Percentiles rank a stretch among this genome's conserved stretches.
Evolutionary conservation across 179 eudicot genomes (phyloP).

Genomic region (Heliamphora pulchella): DNA sequence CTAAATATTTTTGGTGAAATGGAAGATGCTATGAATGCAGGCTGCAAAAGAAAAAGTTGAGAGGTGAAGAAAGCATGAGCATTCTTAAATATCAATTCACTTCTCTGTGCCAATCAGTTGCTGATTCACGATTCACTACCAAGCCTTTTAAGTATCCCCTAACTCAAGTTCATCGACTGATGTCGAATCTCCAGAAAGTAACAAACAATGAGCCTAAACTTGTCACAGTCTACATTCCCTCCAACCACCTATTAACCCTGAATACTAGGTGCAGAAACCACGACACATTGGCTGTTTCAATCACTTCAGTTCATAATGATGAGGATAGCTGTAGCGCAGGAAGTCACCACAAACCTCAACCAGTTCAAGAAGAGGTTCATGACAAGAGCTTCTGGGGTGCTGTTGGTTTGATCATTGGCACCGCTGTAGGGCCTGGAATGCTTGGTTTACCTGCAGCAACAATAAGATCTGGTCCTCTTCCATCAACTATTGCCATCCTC

Average conservation of each 20-base stretch:
- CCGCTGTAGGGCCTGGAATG: conserved; percentile 78
- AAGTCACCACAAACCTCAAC: conserved; percentile 6
- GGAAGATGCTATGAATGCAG: neutral
- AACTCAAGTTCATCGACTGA: neutral
- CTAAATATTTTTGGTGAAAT: neutral
- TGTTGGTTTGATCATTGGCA: conserved; percentile 61
- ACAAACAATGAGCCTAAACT: neutral
- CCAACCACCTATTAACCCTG: neutral
- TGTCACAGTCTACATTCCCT: neutral
- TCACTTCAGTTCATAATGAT: neutral
- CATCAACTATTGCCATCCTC: conserved; percentile 55
- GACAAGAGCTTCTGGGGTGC: conserved; percentile 67
- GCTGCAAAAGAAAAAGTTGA: conserved; percentile 1
- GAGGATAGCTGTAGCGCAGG: neutral
- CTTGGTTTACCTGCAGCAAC: conserved; percentile 64
- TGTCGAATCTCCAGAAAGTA: neutral
- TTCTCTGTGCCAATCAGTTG: conserved; percentile 9
- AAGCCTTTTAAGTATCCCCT: neutral
- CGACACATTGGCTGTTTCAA: neutral
- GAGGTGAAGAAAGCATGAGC: conserved; percentile 1
- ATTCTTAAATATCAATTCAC: conserved; percentile 12
- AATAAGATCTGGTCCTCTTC: conserved; percentile 58
- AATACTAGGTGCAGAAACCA: conserved; percentile 11
- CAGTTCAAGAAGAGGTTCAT: conserved; percentile 11
- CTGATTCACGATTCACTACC: neutral